These are phyloP conservation scores for Mycena vitilis DNA, from an alignment of 768 basidiomycete genomes.

Conservation along the genomic window DNA sequence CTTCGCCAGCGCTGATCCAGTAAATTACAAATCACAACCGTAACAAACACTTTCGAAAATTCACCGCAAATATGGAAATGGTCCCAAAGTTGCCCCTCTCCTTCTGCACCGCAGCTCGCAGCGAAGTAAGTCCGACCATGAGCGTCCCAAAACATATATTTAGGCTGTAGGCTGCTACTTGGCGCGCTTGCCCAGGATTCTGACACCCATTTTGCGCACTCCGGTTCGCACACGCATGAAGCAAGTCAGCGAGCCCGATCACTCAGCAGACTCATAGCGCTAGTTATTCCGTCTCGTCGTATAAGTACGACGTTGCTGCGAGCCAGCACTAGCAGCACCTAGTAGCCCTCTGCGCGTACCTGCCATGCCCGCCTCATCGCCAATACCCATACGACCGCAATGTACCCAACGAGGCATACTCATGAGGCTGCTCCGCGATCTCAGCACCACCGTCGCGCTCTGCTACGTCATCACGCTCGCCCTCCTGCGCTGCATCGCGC, in stretches of 20 bases:
- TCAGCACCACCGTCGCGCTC: constrained; percentile 19
- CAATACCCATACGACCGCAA: neutral
- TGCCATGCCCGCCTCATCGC: neutral
- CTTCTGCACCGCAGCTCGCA: neutral
- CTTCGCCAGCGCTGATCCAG: too few species aligned
- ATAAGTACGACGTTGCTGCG: neutral
- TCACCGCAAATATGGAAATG: too few species aligned
- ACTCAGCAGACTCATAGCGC: constrained; percentile 9
- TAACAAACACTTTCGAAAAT: too few species aligned
- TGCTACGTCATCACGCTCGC: constrained; percentile 30
- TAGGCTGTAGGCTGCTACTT: constrained; percentile 6
- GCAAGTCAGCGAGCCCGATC: neutral
- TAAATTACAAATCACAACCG: too few species aligned
- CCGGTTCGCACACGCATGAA: constrained; percentile 5
- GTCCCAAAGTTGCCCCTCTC: too few species aligned
- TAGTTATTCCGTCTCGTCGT: constrained; percentile 19
- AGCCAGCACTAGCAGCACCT: neutral
- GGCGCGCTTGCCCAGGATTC: constrained; percentile 5
- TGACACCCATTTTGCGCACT: neutral
- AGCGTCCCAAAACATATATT: neutral
- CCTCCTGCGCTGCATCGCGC: constrained; percentile 22
- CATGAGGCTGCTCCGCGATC: constrained; percentile 8
- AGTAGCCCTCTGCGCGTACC: too few species aligned
- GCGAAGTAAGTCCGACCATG: constrained; percentile 8
- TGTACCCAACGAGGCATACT: neutral